Evolutionary conservation across 1,284 basidiomycete species (phyloP), one percentile per base, ranked within the genome.

Genomic region (Ceratobasidium sp.): DNA sequence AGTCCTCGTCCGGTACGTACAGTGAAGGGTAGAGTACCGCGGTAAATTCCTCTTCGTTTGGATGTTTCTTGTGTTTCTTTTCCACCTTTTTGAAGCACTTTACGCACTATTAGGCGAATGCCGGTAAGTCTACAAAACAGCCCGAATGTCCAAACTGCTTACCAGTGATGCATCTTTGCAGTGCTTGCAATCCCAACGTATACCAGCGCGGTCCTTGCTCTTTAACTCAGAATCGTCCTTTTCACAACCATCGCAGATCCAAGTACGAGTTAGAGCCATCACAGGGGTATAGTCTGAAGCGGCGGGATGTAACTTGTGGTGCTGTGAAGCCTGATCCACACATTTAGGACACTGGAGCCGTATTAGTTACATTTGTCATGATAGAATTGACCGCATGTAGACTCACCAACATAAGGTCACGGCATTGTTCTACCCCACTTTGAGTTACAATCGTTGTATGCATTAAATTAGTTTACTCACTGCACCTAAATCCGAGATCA

Each of bases 61-160:
- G 72, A 10, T 76, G 72, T 55, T 66, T 64, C 33, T 66, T 66
- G 51, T 66, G 72, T 39, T 56, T 66, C 49, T 76, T 76, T 33
- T 55, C 51, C 28, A 64, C 49, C 33, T 66, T 76, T 28, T 76
- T 61, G 60, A 76, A 76, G 61, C 72, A 76, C 53, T 76, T 76
- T 39, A 33, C 26, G 40, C 71, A 75, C 60, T 75, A 23, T 9
- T n/a, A 33, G 9, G 12, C 26, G 44, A 64, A 44, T 42, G 39
- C 23, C 20, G 20, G 40, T 12, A 46, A 64, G n/a, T 10, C 9
- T 7, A 20, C 26, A 42, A 44, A n/a, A 3, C 23, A 64, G 33
- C 12, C n/a, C 39, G 6, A 40, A 18, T 6, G 10, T 46, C 28
- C 39, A 42, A 28, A 42, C 18, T 12, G 40, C 61, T 20, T 64